phyloP scores from a whole-genome alignment of 2,329 filamentous ascomycete species.

The Neofusicoccum sp. region DNA sequence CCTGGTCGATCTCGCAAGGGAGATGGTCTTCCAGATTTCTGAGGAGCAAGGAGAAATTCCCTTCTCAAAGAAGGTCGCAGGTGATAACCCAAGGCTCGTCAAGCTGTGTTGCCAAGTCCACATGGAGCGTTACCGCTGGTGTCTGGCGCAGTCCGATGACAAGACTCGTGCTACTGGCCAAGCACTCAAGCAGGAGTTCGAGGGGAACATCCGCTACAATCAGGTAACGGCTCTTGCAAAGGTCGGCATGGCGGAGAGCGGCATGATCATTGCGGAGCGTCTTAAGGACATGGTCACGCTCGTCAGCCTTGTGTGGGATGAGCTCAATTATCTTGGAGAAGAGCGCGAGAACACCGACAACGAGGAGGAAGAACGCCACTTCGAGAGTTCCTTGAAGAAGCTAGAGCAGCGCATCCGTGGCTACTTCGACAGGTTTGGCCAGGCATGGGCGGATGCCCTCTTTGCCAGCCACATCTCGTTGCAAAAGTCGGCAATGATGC shows the following conservation, averaged over 20 bases:
- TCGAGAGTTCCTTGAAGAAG: slow-evolving; percentile 31
- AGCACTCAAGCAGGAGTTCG: slow-evolving; percentile 48
- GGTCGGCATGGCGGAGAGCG: slow-evolving; percentile 59
- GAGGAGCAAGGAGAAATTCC: slow-evolving; percentile 32
- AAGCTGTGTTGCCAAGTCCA: slow-evolving; percentile 61
- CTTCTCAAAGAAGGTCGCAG: slow-evolving; percentile 49
- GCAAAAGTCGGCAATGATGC: slow-evolving; percentile 48
- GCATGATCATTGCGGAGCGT: slow-evolving; percentile 64
- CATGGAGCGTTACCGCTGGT: slow-evolving; percentile 63
- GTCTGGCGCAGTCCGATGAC: slow-evolving; percentile 54
- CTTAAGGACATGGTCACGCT: slow-evolving; percentile 66
- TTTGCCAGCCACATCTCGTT: slow-evolving; percentile 76
- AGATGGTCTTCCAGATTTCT: slow-evolving; percentile 43
- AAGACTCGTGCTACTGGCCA: slow-evolving; percentile 53
- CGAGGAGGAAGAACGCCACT: slow-evolving; percentile 33
- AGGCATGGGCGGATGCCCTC: slow-evolving; percentile 72
- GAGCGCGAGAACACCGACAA: slow-evolving; percentile 36
- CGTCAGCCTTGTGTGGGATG: slow-evolving; percentile 54
- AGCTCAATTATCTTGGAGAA: slow-evolving; percentile 44
- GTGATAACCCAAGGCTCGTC: slow-evolving; percentile 53
- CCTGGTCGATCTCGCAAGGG: slow-evolving; percentile 46
- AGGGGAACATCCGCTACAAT: slow-evolving; percentile 42
- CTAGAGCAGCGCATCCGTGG: slow-evolving; percentile 49
- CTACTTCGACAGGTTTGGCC: slow-evolving; percentile 66
- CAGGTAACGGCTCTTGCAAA: slow-evolving; percentile 46